These are phyloP conservation scores for Cladosporium sp. DNA, from an alignment of 2,329 filamentous ascomycete genomes.

Conservation along the genomic window DNA sequence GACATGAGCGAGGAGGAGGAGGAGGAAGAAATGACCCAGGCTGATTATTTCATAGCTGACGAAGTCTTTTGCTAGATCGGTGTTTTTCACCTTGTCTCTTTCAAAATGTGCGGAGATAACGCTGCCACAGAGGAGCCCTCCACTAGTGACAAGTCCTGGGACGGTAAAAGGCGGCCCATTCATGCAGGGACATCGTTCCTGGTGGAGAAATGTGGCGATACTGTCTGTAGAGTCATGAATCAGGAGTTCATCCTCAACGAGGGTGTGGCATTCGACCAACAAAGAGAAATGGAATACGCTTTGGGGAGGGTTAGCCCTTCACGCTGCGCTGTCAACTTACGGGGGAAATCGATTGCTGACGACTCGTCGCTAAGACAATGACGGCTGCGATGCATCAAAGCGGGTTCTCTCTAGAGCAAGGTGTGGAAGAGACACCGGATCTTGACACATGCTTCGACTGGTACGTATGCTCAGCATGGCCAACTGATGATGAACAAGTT, in stretches of 20 bases:
- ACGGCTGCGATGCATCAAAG: too few species aligned
- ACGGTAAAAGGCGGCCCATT: background rate
- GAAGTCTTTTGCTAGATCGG: background rate
- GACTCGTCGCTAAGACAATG: too few species aligned
- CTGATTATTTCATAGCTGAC: background rate
- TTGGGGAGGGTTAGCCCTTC: too few species aligned
- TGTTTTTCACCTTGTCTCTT: background rate
- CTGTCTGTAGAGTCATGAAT: background rate
- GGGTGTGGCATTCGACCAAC: background rate
- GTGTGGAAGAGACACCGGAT: too few species aligned
- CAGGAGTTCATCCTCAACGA: background rate
- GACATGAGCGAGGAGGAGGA: background rate
- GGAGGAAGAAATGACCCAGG: background rate
- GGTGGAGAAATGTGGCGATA: background rate
- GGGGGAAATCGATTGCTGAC: too few species aligned
- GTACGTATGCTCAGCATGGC: too few species aligned
- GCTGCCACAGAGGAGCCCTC: background rate
- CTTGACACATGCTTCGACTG: too few species aligned
- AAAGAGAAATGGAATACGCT: background rate
- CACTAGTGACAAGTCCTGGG: background rate
- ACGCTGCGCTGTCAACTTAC: too few species aligned
- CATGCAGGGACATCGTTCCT: background rate
- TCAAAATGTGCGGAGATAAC: background rate
- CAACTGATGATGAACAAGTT: too few species aligned
- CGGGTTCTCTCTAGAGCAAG: too few species aligned